Percentiles rank a stretch among this genome's conserved stretches.
phyloP scores from a whole-genome alignment of 2,329 filamentous ascomycete species.

The Malbranchea cinnamomea region DNA sequence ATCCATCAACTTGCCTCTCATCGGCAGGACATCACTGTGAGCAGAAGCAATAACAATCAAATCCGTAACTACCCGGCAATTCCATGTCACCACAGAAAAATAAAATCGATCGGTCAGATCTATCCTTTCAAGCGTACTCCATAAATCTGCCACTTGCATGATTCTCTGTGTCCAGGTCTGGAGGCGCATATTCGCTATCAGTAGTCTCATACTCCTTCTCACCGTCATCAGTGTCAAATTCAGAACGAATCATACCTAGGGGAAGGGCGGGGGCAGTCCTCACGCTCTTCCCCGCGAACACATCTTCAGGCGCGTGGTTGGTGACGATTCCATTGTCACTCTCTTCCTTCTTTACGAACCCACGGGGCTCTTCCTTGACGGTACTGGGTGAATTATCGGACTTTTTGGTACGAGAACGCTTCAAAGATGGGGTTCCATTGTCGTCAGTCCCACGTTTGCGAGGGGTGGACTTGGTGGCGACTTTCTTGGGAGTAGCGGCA shows the following conservation, averaged over 20 bases:
- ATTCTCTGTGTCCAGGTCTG: slow-evolving; percentile 1
- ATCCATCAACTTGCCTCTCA: too few species aligned
- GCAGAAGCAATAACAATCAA: not conserved
- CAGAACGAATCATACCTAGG: slow-evolving; percentile 12
- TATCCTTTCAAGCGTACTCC: slow-evolving; percentile 1
- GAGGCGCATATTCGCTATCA: slow-evolving; percentile 7
- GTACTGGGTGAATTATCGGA: not conserved
- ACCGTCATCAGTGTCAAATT: slow-evolving; percentile 8
- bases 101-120: not conserved
- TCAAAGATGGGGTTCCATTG: slow-evolving; percentile 1
- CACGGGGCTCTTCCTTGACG: not conserved
- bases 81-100: not conserved
- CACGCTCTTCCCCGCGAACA: slow-evolving; percentile 4
- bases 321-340: slow-evolving; percentile 4
- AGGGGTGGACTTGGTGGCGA: slow-evolving; percentile 3
- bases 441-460: slow-evolving; percentile 6
- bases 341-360: slow-evolving; percentile 9
- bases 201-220: slow-evolving; percentile 8
- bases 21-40: not conserved
- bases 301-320: slow-evolving; percentile 2
- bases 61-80: not conserved
- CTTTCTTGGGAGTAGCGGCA: slow-evolving; percentile 10
- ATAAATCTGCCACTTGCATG: slow-evolving; percentile 2
- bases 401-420: slow-evolving; percentile 1
- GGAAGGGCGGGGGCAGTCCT: slow-evolving; percentile 11